phyloP scores from a whole-genome alignment of 306 rosid genomes.

The Crotalaria pallida region DNA sequence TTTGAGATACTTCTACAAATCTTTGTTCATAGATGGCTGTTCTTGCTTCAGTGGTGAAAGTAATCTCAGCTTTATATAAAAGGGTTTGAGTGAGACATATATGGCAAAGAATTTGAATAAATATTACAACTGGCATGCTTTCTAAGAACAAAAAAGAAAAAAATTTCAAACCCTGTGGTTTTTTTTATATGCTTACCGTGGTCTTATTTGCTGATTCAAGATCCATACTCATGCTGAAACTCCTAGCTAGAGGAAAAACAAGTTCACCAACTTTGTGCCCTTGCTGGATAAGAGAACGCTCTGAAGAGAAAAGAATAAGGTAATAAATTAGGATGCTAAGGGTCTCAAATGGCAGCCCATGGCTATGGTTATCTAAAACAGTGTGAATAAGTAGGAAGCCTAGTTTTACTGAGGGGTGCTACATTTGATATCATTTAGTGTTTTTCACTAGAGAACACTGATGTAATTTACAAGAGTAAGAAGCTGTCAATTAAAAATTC shows the following conservation, averaged over 20 bases:
- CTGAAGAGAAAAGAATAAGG: slow-evolving; percentile 31
- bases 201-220: slow-evolving; percentile 44
- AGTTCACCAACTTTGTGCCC: slow-evolving; percentile 86
- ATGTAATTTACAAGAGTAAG: neutral
- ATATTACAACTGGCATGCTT: neutral
- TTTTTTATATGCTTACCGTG: slow-evolving; percentile 34
- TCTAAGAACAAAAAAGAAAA: slow-evolving; percentile 1
- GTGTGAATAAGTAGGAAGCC: neutral
- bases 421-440: neutral
- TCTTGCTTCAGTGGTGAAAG: neutral
- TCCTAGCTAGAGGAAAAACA: slow-evolving; percentile 86
- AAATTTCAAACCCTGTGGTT: neutral
- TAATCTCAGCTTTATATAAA: neutral
- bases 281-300: slow-evolving; percentile 79
- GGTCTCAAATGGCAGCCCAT: neutral
- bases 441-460: neutral
- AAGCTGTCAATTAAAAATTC: neutral
- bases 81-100: neutral
- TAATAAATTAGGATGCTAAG: neutral
- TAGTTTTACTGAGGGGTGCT: neutral
- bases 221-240: slow-evolving; percentile 49
- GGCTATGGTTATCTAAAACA: neutral
- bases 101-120: neutral
- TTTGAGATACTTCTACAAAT: neutral
- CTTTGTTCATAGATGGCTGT: neutral